These are phyloP conservation scores for Entomortierella lignicola DNA, from an alignment of 192 early-diverging fungal species.

Conservation along the genomic window DNA sequence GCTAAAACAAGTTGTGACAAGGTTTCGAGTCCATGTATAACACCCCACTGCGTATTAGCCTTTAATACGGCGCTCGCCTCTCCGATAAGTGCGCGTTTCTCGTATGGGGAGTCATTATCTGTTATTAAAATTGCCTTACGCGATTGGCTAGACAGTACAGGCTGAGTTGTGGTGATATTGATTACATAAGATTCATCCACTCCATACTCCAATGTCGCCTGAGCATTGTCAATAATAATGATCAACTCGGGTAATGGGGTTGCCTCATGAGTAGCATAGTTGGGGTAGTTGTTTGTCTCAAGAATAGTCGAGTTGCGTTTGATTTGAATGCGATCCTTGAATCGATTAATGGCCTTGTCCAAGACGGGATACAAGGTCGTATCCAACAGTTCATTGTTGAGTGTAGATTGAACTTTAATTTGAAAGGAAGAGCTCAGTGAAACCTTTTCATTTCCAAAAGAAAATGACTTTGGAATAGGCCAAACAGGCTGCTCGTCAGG, in stretches of 20 bases:
- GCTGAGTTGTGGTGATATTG: conserved; percentile 8
- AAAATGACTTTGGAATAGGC: conserved; percentile 34
- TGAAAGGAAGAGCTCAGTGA: conserved; percentile 12
- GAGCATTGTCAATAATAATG: conserved; percentile 13
- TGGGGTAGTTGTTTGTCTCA: neutral
- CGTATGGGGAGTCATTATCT: neutral
- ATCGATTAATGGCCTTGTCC: conserved; percentile 32
- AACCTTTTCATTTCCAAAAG: conserved; percentile 10
- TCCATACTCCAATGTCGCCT: conserved; percentile 30
- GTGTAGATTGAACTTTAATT: conserved; percentile 14
- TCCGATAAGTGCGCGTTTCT: neutral
- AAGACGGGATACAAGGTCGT: conserved; percentile 4
- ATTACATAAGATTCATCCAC: conserved; percentile 32
- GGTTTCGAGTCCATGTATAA: conserved; percentile 26
- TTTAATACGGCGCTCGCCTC: conserved; percentile 2
- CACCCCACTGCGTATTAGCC: conserved; percentile 38
- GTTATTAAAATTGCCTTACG: neutral
- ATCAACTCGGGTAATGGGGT: conserved; percentile 8
- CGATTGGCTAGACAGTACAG: neutral
- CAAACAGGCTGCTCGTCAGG: conserved; percentile 45
- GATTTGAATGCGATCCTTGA: conserved; percentile 27
- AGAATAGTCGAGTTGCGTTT: conserved; percentile 37
- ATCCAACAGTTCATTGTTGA: neutral
- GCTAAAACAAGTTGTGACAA: conserved; percentile 37
- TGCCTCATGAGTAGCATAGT: neutral